Evolutionary conservation across 768 basidiomycete species (phyloP), one percentile per base, ranked within the genome.

Genomic region (Leccinum imitatum): DNA sequence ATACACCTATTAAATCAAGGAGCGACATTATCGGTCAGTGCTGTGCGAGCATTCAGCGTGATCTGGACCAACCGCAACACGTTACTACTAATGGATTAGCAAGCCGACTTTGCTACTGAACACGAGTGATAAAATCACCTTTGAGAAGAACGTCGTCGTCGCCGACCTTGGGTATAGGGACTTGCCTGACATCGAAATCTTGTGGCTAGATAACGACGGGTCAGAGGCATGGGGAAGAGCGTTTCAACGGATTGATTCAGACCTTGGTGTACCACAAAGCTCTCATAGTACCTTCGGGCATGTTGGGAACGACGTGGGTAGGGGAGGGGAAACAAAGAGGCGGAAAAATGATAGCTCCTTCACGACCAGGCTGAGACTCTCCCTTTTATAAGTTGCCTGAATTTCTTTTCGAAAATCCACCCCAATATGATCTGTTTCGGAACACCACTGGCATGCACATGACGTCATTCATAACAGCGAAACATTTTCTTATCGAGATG

Each of bases 91-190:
- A 52, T 9, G 15, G 25, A 27, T 68, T 6, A 69, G 63, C 33
- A 21, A 25, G 23, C 53, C 6, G 21, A 13, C 21, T 21, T 35
- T 14, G 27, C 27, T 48, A 33, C n/a, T 9, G 8, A 59, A 55
- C 55, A 61, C 50, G 51, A 30, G 54, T 4, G 31, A 30, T 52
- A 1, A 4, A 23, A 67, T 57, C 53, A 85, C 87, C 88, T 80
- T 92, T 90, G 64, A 92, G 77, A 55, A 91, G 80, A 53, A 91
- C 82, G 27, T 92, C 90, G 56, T 89, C 82, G 62, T 88, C 86
- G 35, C 80, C 80, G 60, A 83, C 77, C 59, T 81, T 60, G 7
- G 90, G 90, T 57, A 90, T 83, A 5, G 87, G 85, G 8, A 91
- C 87, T 41, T 84, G 74, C 65, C 79, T 85, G 59, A 91, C 79